Evolutionary conservation across 495 filamentous ascomycete genomes (phyloP).

Genomic region (Aspergillus affinis): DNA sequence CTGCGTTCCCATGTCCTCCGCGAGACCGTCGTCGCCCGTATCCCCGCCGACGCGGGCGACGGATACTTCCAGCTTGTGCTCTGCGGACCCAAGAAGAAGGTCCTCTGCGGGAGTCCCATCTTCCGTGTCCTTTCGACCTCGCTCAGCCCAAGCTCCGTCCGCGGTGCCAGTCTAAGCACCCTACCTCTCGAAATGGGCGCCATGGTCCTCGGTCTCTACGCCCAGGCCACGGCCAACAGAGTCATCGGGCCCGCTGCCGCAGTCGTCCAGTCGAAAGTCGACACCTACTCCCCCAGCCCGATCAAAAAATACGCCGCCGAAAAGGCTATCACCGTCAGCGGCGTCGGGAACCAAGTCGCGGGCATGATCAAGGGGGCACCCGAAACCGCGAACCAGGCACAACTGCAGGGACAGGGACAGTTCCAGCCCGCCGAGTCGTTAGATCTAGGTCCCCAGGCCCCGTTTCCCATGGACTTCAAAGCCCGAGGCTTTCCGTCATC

Average conservation of each 20-base stretch:
- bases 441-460: constrained; percentile 53
- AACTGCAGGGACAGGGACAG: background rate
- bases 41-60: constrained; percentile 60
- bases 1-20: constrained; percentile 50
- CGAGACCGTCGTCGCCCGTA: constrained; percentile 61
- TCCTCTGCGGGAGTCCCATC: constrained; percentile 61
- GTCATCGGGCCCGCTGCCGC: constrained; percentile 49
- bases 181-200: constrained; percentile 64
- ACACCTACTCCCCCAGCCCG: constrained; percentile 37
- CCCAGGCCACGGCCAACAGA: constrained; percentile 44
- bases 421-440: constrained; percentile 19
- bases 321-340: constrained; percentile 41
- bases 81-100: constrained; percentile 55
- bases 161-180: constrained; percentile 62
- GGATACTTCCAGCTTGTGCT: constrained; percentile 67
- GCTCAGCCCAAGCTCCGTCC: constrained; percentile 54
- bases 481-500: constrained; percentile 29
- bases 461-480: constrained; percentile 59
- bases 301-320: constrained; percentile 40
- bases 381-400: constrained; percentile 18
- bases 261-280: constrained; percentile 37
- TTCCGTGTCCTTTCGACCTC: constrained; percentile 65
- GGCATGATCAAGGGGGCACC: constrained; percentile 16
- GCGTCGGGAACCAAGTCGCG: constrained; percentile 37
- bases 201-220: constrained; percentile 54